A percentile compares a stretch with the other conserved stretches of the same genome.
Conservation (phyloP, 177 flowering plant species). For the Tripterygium wilfordii region DNA sequence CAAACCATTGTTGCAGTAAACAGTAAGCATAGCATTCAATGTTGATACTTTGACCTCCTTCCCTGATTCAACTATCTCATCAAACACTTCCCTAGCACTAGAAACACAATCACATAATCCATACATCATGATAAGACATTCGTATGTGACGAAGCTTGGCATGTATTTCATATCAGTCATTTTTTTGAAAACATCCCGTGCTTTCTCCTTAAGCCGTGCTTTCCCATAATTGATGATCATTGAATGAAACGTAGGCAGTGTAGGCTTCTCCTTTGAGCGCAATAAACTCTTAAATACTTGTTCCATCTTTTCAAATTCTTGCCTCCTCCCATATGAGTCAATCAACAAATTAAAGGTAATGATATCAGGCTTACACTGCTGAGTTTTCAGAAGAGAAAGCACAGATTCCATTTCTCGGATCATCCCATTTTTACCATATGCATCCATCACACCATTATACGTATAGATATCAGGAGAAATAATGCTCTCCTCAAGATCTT, state of each 20-base stretch:
- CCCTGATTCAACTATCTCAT: constrained; percentile 38
- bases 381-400: constrained; percentile 74
- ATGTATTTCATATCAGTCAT: constrained; percentile 57
- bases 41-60: constrained; percentile 68
- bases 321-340: constrained; percentile 88
- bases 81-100: constrained; percentile 69
- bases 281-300: constrained; percentile 79
- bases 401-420: constrained; percentile 84
- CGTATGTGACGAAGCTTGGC: constrained; percentile 79
- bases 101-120: constrained; percentile 78
- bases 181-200: constrained; percentile 47
- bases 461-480: constrained; percentile 79
- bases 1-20: constrained; percentile 70
- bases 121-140: constrained; percentile 72
- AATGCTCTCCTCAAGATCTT: constrained; percentile 69
- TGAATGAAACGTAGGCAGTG: constrained; percentile 88
- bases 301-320: constrained; percentile 90
- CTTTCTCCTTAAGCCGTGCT: constrained; percentile 77
- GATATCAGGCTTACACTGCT: constrained; percentile 71
- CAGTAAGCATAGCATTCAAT: constrained; percentile 86
- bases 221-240: constrained; percentile 93
- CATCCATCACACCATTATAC: constrained; percentile 94
- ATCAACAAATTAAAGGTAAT: constrained; percentile 83
- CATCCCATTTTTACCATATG: constrained; percentile 90
- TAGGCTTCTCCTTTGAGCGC: constrained; percentile 76